These are phyloP conservation scores for Zygoascus biomembranicola DNA, from an alignment of 805 yeast genomes.

Conservation along the genomic window DNA sequence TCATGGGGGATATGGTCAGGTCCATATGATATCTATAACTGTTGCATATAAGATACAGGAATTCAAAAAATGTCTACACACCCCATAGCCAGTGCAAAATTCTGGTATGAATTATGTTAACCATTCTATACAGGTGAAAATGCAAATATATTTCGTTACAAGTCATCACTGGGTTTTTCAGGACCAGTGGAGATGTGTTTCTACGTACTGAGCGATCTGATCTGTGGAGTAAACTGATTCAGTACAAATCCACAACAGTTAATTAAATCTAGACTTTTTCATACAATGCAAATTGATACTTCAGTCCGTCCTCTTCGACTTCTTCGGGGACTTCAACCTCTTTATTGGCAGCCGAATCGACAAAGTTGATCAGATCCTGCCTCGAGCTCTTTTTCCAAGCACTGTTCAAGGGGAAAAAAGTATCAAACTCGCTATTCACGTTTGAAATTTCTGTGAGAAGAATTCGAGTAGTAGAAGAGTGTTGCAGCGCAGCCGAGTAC, in stretches of 20 bases:
- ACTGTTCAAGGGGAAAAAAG: constrained; percentile 41
- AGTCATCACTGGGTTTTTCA: too few species aligned
- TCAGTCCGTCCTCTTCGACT: constrained; percentile 41
- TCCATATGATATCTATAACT: too few species aligned
- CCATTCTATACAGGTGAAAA: not conserved
- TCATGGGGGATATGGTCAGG: too few species aligned
- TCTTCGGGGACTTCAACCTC: constrained; percentile 19
- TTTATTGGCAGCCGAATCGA: constrained; percentile 26
- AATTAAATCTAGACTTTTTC: constrained; percentile 9
- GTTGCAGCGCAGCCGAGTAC: constrained; percentile 48
- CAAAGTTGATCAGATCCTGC: constrained; percentile 32
- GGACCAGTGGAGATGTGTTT: not conserved
- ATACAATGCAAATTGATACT: constrained; percentile 58
- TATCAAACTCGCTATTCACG: constrained; percentile 50
- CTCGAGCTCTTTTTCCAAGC: constrained; percentile 19
- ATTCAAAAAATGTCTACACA: too few species aligned
- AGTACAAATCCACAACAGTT: not conserved
- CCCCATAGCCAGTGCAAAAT: too few species aligned
- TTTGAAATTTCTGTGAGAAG: constrained; percentile 62
- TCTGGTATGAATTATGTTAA: too few species aligned
- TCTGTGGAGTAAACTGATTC: not conserved
- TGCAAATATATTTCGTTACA: too few species aligned
- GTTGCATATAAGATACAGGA: too few species aligned
- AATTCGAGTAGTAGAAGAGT: constrained; percentile 42
- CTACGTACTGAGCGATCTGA: not conserved